Conservation (phyloP, 495 filamentous ascomycete genomes). For the Annulohypoxylon stygium region DNA sequence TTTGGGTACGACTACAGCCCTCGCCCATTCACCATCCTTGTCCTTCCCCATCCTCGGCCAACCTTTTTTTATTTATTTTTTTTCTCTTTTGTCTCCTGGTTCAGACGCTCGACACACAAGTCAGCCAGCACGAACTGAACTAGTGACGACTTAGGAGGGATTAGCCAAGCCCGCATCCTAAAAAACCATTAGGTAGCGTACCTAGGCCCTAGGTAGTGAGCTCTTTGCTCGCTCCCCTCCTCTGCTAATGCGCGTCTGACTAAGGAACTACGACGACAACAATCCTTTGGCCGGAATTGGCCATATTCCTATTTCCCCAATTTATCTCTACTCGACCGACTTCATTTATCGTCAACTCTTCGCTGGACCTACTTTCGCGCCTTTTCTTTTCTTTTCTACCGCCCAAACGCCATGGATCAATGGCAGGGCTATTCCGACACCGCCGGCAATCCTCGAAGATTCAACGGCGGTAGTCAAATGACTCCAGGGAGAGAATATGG, state of each 20-base stretch:
- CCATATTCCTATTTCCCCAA: conserved; percentile 40
- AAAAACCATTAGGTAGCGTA: too few relatives aligned
- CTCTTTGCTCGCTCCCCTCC: conserved; percentile 36
- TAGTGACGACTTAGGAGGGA: not conserved
- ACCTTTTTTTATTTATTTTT: conserved; percentile 41
- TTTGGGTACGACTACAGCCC: conserved; percentile 45
- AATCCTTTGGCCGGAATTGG: conserved; percentile 43
- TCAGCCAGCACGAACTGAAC: conserved; percentile 14
- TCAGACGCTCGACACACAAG: conserved; percentile 39
- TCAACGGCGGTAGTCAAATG: conserved; percentile 63
- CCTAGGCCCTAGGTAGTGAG: conserved; percentile 12
- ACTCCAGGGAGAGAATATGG: conserved; percentile 60
- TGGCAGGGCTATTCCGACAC: conserved; percentile 66
- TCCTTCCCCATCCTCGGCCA: conserved; percentile 41
- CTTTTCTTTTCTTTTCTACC: conserved; percentile 29
- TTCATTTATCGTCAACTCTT: conserved; percentile 19
- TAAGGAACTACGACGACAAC: conserved; percentile 34
- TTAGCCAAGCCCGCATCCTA: conserved; percentile 40
- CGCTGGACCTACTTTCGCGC: conserved; percentile 5
- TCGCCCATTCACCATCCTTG: conserved; percentile 48
- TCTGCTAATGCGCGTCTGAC: conserved; percentile 43
- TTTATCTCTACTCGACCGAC: conserved; percentile 35
- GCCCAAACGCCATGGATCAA: conserved; percentile 67
- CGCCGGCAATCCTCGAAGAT: conserved; percentile 62
- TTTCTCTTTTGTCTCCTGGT: conserved; percentile 37